Percentiles rank a stretch among this genome's conserved stretches.
These are phyloP conservation scores for Porphyra umbilicalis DNA, from an alignment of 31 red algal species.

Conservation along the genomic window DNA sequence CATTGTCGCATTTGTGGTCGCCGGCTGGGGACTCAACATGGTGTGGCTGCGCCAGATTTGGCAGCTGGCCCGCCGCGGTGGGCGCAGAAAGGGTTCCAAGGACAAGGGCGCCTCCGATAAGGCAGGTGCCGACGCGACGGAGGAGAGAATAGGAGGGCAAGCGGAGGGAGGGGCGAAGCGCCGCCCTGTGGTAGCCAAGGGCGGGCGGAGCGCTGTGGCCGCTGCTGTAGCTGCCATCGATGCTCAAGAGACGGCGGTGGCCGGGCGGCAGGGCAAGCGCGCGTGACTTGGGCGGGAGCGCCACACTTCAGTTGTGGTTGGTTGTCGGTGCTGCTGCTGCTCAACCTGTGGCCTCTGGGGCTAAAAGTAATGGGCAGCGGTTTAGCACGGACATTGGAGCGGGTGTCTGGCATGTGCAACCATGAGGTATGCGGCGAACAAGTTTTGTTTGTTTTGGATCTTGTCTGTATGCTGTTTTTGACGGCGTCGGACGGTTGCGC, in stretches of 20 bases:
- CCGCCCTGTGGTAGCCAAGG: neutral
- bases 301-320: too few relatives aligned
- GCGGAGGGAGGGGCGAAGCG: neutral
- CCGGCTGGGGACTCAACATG: conserved; percentile 55
- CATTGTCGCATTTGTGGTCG: conserved; percentile 20
- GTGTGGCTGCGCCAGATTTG: conserved; percentile 58
- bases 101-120: too few relatives aligned
- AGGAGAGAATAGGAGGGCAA: neutral
- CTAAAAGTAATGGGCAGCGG: too few relatives aligned
- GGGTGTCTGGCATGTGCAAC: too few relatives aligned
- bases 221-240: neutral
- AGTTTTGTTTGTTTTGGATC: too few relatives aligned
- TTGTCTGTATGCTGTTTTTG: too few relatives aligned
- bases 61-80: neutral
- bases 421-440: too few relatives aligned
- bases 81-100: neutral
- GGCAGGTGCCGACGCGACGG: neutral
- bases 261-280: neutral
- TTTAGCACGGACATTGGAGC: too few relatives aligned
- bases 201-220: neutral
- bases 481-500: too few relatives aligned
- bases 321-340: neutral
- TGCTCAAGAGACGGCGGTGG: neutral
- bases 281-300: too few relatives aligned
- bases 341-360: neutral